Evolutionary conservation across 2,329 filamentous ascomycete genomes (phyloP), one percentile per base, ranked within the genome.

Genomic region (Coniochaeta hoffmannii): DNA sequence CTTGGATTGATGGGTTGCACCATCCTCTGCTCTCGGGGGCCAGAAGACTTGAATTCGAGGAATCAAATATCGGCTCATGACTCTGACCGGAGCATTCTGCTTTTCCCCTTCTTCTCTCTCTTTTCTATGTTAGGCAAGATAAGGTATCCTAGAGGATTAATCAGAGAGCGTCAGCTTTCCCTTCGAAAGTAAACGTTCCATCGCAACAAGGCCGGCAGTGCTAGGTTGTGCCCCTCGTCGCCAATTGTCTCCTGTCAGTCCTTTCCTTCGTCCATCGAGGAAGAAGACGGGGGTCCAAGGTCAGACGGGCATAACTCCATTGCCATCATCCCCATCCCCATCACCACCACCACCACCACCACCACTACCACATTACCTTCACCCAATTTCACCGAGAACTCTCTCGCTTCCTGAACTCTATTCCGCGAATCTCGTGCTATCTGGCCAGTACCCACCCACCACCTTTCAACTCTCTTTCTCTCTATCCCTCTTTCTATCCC

Each of bases 281-380:
- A 46, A 28, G 41, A 46, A 46, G 41, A 15, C 41, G 19, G 12
- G 30, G 12, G 30, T 32, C 7, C 7, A 28, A 3, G n/a, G 19
- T 46, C 41, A 26, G 41, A 46, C 41, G 24, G 41, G 41, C 41
- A 46, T 46, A 28, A 32, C 10, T 46, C 19, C 41, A 19, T 46
- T 46, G 19, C 12, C 41, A 41, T 41, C 12, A n/a, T n/a, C n/a
- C n/a, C n/a, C n/a, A n/a, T n/a, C n/a, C n/a, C n/a, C n/a, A n/a
- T n/a, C n/a, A n/a, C n/a, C 36, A n/a, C 9, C 15, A 36, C 15
- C 9, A 36, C 17, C 34, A 10, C 34, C n/a, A 5, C 34, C 34
- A 36, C n/a, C 4, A 17, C 15, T 58, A 55, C 54, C 17, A 58
- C 54, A 56, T 38, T 49, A 49, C 60, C n/a, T n/a, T 58, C 59